Evolutionary conservation across 2,329 filamentous ascomycete genomes (phyloP).

Genomic region (Metarhizium anisopliae): DNA sequence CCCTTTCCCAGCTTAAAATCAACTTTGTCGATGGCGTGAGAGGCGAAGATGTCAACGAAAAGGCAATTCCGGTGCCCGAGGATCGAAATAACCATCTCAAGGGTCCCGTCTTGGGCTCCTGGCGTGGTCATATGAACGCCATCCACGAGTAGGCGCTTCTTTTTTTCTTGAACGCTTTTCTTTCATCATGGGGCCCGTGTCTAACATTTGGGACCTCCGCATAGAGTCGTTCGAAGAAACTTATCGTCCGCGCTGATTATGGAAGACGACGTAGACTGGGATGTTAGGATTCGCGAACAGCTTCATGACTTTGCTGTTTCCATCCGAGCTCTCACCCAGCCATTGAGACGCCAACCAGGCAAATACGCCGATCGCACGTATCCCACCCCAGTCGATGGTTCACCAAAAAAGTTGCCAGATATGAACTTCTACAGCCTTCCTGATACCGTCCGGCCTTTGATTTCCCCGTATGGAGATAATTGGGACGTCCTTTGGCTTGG

Average conservation of each 20-base stretch:
- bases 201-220: background rate
- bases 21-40: slow-evolving; percentile 37
- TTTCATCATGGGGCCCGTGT: background rate
- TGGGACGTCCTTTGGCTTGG: slow-evolving; percentile 46
- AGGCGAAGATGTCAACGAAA: slow-evolving; percentile 27
- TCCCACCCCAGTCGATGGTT: slow-evolving; percentile 6
- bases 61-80: slow-evolving; percentile 23
- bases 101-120: slow-evolving; percentile 22
- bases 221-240: slow-evolving; percentile 34
- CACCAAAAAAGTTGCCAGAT: slow-evolving; percentile 5
- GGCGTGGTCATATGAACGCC: slow-evolving; percentile 31
- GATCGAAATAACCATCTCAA: slow-evolving; percentile 18
- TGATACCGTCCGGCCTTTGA: slow-evolving; percentile 7
- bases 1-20: slow-evolving; percentile 33
- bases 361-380: slow-evolving; percentile 17
- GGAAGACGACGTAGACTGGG: slow-evolving; percentile 52
- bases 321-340: slow-evolving; percentile 24
- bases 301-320: slow-evolving; percentile 32
- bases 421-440: slow-evolving; percentile 14
- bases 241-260: slow-evolving; percentile 40
- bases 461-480: slow-evolving; percentile 38
- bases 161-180: background rate
- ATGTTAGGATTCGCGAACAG: slow-evolving; percentile 39
- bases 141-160: slow-evolving; percentile 17
- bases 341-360: slow-evolving; percentile 8